Base-by-base conservation (phyloP, 2,329 filamentous ascomycete genomes). In the Ophiostoma tasmaniense region DNA sequence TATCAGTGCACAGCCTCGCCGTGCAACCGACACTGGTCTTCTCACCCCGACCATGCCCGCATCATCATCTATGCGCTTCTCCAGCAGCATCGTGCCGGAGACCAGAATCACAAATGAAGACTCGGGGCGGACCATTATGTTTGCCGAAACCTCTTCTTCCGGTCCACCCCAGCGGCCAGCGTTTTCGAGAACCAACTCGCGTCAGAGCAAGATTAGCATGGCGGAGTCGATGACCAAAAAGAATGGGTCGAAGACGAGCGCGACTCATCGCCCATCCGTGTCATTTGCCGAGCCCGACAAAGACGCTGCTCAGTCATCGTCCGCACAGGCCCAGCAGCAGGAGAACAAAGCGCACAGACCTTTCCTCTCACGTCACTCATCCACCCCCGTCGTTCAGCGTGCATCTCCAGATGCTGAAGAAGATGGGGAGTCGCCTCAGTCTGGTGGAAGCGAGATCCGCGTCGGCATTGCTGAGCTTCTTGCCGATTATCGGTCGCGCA, bases 81-180 rank as follows among this genome's bases (percentile, higher is more conserved):
- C 88, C 0, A 93, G 89, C 66, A 87, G 86, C 6, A 87, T 90
- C 0, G 87, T 91, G 0, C 91, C 91, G 0, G 86, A 90, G 72
- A 89, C 90, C 1, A 85, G 83, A 71, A 84, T 92, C 28, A 85
- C 86, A 2, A 81, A 82, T 70, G 90, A 89, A 69, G 86, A 84
- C 0, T 81, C 85, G 0, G 89, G 87, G 0, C 88, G 89, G 0
- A 89, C 84, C 1, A 93, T 96, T 71, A 91, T 90, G 85, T 96
- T 95, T 77, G 87, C 86, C 11, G 81, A 88, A 67, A 72, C 78
- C 5, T 76, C 78, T 10, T 73, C 75, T 17, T 75, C 75, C 4
- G 74, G 76, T 6, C 77, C 75, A 25, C 72, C 75, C 20, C 79
- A 79, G 55, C 75, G 79, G 5, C 80, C 81, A 2, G 70, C 77